Percentiles rank a stretch among this genome's conserved stretches.
Evolutionary conservation across 768 basidiomycete genomes (phyloP).

Genomic region (Arthromyces matolae): DNA sequence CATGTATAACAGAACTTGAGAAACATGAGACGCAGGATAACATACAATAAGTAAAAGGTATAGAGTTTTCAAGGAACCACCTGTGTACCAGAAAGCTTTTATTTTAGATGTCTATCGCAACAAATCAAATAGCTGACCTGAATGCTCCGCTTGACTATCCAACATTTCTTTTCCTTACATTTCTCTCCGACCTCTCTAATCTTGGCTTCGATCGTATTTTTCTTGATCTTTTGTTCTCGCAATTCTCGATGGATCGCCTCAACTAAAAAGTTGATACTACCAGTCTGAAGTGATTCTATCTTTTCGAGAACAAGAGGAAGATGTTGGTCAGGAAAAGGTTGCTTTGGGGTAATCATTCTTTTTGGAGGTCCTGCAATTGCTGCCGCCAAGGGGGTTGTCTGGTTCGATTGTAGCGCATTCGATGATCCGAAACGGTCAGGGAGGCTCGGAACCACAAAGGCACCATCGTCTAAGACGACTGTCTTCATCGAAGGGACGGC

Average conservation of each 20-base stretch:
- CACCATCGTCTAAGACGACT: conserved; percentile 19
- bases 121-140: conserved; percentile 23
- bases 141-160: conserved; percentile 57
- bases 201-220: conserved; percentile 81
- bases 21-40: not conserved
- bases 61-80: conserved; percentile 2
- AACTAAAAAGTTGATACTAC: conserved; percentile 62
- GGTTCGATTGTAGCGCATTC: conserved; percentile 12
- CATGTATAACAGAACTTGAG: conserved; percentile 2
- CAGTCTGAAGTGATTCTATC: conserved; percentile 56
- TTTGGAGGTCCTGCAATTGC: conserved; percentile 20
- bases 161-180: conserved; percentile 66
- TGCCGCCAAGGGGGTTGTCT: conserved; percentile 11
- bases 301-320: conserved; percentile 58
- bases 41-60: not conserved
- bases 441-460: conserved; percentile 47
- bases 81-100: conserved; percentile 5
- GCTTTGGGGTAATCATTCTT: conserved; percentile 44
- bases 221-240: conserved; percentile 68
- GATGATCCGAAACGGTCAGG: conserved; percentile 31
- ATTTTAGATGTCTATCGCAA: too few relatives aligned
- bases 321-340: conserved; percentile 65
- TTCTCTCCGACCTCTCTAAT: conserved; percentile 75
- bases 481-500: conserved; percentile 11
- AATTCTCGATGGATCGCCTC: conserved; percentile 73